These are phyloP conservation scores for Coelastrella sp. DNA, from an alignment of 139 green algal species.

Conservation along the genomic window DNA sequence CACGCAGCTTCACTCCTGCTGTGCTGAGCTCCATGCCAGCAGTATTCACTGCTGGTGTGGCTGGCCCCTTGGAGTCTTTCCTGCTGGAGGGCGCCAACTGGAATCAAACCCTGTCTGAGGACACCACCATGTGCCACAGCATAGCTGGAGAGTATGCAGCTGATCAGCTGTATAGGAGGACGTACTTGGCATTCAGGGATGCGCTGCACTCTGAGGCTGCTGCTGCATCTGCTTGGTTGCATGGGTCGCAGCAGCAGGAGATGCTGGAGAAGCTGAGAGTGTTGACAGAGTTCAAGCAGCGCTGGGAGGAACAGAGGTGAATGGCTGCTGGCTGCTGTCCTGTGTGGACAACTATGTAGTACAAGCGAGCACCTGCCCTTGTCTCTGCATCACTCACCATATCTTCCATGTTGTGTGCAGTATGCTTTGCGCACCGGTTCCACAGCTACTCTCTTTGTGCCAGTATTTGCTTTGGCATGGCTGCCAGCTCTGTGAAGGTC, in stretches of 20 bases:
- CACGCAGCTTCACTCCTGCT: neutral
- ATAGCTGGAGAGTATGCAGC: neutral
- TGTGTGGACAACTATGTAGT: too few relatives aligned
- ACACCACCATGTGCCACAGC: neutral
- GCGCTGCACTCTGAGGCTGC: neutral
- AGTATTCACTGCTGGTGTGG: constrained; percentile 19
- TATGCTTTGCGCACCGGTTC: too few relatives aligned
- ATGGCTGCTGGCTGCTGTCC: too few relatives aligned
- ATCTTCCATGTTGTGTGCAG: too few relatives aligned
- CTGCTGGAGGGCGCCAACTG: neutral
- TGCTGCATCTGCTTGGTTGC: constrained; percentile 5
- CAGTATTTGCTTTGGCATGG: too few relatives aligned
- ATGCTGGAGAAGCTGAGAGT: constrained; percentile 3
- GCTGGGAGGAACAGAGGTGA: neutral
- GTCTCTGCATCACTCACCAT: too few relatives aligned
- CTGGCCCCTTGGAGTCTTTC: neutral
- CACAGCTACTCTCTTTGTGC: too few relatives aligned
- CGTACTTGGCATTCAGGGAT: constrained; percentile 1
- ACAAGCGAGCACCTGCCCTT: too few relatives aligned
- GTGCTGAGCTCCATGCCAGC: neutral
- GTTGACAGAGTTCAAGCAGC: constrained; percentile 18
- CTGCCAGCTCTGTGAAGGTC: neutral
- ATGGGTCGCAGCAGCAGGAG: constrained; percentile 18
- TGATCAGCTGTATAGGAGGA: neutral
- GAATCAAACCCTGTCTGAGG: neutral